Evolutionary conservation across 805 yeast genomes (phyloP), one percentile per base, ranked within the genome.

Genomic region (Millerozyma miso): DNA sequence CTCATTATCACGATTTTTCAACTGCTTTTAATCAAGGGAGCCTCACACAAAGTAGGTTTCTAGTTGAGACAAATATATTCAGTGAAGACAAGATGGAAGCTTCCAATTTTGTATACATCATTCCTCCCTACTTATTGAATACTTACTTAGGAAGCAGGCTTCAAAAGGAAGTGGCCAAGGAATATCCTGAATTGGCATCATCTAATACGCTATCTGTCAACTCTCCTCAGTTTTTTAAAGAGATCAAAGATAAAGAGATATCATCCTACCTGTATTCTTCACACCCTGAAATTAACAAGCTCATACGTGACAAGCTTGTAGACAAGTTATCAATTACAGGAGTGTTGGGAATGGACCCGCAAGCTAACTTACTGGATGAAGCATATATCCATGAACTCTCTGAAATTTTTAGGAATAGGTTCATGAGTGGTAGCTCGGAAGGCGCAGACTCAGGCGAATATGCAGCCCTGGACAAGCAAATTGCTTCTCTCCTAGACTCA

Each of bases 61-160:
- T 23, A 23, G 10, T 10, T 6, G 10, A 23, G 29, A 23, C 10
- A 6, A 23, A 23, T 23, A 23, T 23, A 23, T 23, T 23, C 29
- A 23, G 10, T 23, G 6, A 10, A 23, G 29, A 7, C 7, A n/a
- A 19, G 17, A 49, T 47, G 51, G 46, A 41, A n/a, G 38, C 47
- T 33, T 43, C 54, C 18, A 53, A 52, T 23, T 43, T 52, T 39
- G 54, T 58, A 13, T 66, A 69, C 47, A 54, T 67, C 18, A 65
- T 71, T 12, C 76, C 76, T 6, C 76, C 76, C 7, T 71, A 71
- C 48, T 54, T 70, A 31, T 63, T 70, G 14, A 54, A 67, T 39
- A 63, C 73, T 4, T 57, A 66, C 35, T 47, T 57, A 15, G 76
- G 76, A 1, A 59, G 60, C 4, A 52, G 53, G 38, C 52, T 67